phyloP scores from a whole-genome alignment of 2,329 filamentous ascomycete species.

The Nemania abortiva region DNA sequence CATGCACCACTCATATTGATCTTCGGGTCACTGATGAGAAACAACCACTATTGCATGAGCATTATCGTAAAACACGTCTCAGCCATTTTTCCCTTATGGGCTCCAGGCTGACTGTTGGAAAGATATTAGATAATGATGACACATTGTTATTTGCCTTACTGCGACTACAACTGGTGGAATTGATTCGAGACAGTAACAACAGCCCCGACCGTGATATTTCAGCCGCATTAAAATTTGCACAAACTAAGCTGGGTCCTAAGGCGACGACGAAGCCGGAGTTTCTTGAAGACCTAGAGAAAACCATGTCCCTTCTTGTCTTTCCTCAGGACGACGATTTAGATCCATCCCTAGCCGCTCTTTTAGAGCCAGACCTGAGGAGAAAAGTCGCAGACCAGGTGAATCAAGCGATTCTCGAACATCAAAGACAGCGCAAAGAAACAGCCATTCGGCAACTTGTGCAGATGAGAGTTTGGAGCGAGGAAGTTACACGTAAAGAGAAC shows the following conservation, averaged over 20 bases:
- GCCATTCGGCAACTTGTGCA: slow-evolving; percentile 85
- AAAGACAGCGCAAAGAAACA: slow-evolving; percentile 80
- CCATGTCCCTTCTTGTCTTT: slow-evolving; percentile 93
- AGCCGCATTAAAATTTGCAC: slow-evolving; percentile 87
- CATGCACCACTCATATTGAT: slow-evolving; percentile 99
- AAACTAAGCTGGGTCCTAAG: slow-evolving; percentile 85
- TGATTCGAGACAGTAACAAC: slow-evolving; percentile 82
- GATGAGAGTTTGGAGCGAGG: slow-evolving; percentile 87
- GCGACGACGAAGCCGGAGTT: slow-evolving; percentile 86
- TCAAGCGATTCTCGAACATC: slow-evolving; percentile 81
- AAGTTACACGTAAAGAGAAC: slow-evolving; percentile 61
- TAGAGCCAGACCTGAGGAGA: slow-evolving; percentile 83
- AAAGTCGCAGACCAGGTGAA: slow-evolving; percentile 92
- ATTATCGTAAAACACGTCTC: slow-evolving; percentile 28
- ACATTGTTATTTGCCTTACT: slow-evolving; percentile 90
- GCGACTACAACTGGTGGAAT: slow-evolving; percentile 90
- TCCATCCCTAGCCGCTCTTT: slow-evolving; percentile 78
- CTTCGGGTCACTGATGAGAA: slow-evolving; percentile 91
- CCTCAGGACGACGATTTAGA: slow-evolving; percentile 80
- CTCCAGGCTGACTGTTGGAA: slow-evolving; percentile 41
- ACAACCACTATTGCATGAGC: slow-evolving; percentile 81
- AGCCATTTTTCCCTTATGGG: neutral
- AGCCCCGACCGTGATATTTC: slow-evolving; percentile 77
- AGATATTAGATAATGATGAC: slow-evolving; percentile 90
- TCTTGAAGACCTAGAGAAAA: slow-evolving; percentile 87